Evolutionary conservation across 345 rosid species (phyloP).

Genomic region (Pistacia atlantica): DNA sequence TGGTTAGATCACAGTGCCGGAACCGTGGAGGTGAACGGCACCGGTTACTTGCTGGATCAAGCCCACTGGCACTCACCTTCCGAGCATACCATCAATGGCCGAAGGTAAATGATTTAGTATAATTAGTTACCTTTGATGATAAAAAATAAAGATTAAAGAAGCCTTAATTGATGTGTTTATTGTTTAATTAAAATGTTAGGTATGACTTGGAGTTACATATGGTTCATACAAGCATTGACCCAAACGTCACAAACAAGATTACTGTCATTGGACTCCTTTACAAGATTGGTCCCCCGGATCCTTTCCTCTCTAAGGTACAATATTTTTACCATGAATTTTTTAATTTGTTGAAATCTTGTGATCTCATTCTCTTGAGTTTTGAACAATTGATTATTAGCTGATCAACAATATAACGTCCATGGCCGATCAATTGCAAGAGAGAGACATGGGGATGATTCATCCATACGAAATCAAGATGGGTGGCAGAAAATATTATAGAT

Average conservation of each 20-base stretch:
- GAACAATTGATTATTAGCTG: slow-evolving; percentile 27
- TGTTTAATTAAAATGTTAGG: slow-evolving; percentile 22
- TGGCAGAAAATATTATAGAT: slow-evolving; percentile 59
- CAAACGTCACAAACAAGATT: slow-evolving; percentile 35
- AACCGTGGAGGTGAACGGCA: slow-evolving; percentile 48
- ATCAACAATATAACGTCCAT: slow-evolving; percentile 23
- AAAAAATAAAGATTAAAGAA: too few species aligned
- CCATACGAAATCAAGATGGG: slow-evolving; percentile 50
- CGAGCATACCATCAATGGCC: slow-evolving; percentile 72
- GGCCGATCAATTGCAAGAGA: slow-evolving; percentile 28
- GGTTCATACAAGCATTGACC: slow-evolving; percentile 60
- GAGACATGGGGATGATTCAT: slow-evolving; percentile 46
- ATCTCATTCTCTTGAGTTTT: too few species aligned
- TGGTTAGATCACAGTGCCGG: slow-evolving; percentile 50
- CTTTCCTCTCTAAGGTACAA: slow-evolving; percentile 59
- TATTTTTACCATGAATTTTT: neutral
- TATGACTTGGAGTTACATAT: slow-evolving; percentile 72
- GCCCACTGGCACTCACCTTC: slow-evolving; percentile 88
- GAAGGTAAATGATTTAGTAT: slow-evolving; percentile 34
- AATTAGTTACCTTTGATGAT: too few species aligned
- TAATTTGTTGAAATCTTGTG: too few species aligned
- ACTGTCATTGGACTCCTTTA: slow-evolving; percentile 58
- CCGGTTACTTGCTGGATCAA: slow-evolving; percentile 55
- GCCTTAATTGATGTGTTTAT: too few species aligned
- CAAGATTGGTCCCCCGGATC: slow-evolving; percentile 49